Conservation (phyloP, 1,139 yeast species). For the Hyphopichia khmerensis region DNA sequence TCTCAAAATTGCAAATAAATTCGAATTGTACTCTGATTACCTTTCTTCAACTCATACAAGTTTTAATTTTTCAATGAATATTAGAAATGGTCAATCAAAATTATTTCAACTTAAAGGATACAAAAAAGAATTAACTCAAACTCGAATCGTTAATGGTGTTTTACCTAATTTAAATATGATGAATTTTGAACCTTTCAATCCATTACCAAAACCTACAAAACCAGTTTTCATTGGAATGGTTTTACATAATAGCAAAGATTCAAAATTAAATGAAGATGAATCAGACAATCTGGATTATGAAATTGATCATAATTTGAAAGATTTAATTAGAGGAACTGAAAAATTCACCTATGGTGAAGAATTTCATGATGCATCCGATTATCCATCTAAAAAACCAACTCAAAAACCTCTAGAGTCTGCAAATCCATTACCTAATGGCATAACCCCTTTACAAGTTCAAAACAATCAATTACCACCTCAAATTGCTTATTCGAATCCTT, state of each 20-base stretch:
- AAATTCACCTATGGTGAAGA: conserved; percentile 20
- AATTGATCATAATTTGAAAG: conserved; percentile 17
- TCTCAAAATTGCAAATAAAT: conserved; percentile 9
- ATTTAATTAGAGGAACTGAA: conserved; percentile 21
- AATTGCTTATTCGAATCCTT: too few relatives aligned
- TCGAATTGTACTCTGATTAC: conserved; percentile 11
- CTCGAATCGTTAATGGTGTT: conserved; percentile 17
- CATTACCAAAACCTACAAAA: conserved; percentile 17
- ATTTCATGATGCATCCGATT: conserved; percentile 6
- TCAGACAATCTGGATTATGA: conserved; percentile 7
- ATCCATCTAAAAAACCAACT: neutral
- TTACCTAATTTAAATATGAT: conserved; percentile 24
- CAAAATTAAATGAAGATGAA: neutral
- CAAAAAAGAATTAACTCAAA: conserved; percentile 8
- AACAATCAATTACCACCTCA: too few relatives aligned
- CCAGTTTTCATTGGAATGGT: neutral
- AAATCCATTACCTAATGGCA: too few relatives aligned
- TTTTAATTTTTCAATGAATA: conserved; percentile 10
- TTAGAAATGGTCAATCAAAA: conserved; percentile 11
- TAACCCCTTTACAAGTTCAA: too few relatives aligned
- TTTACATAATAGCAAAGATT: neutral
- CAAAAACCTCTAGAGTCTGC: neutral
- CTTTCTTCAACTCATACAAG: conserved; percentile 14
- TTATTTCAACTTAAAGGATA: conserved; percentile 13
- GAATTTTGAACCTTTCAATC: conserved; percentile 26